Evolutionary conservation across 768 basidiomycete species (phyloP), one percentile per base, ranked within the genome.

Genomic region (Filobasidium wieringae): DNA sequence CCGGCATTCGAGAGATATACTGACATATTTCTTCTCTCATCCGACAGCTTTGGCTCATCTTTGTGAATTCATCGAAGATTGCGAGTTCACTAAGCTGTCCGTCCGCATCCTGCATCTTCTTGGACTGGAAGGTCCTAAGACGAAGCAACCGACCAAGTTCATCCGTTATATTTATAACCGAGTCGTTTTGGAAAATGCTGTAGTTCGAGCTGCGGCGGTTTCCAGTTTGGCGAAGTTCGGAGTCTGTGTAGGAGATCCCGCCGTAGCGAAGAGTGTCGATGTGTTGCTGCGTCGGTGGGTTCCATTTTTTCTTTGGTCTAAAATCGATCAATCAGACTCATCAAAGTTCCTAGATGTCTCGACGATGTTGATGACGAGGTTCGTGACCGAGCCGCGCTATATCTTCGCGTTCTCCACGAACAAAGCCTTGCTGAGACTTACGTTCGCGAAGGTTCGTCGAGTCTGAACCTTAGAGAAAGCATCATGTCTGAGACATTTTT

Each of bases 81-180:
- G 95, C 80, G 95, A 99, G 73, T 99, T 97, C 71, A 96, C 93
- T 31, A 99, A 97, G 75, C 83, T 99, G 51, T 95, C 91, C 30
- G 95, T 99, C 62, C 87, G 93, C 47, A 89, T 99, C 66, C 80
- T 99, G 26, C 88, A 99, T 70, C 77, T 99, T 34, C 83, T 99
- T 47, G 95, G 95, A 32, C 80, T 91, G 58, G 95, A 99, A 76
- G 95, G 93, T 9, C 93, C 95, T 31, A 88, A 88, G 71, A 85
- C 92, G 29, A 84, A 86, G n/a, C 87, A 95, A 73, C 95, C 95
- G 11, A 85, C 89, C 52, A 97, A 96, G 76, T 99, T 93, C 72
- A 99, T 99, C 71, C 87, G 95, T 41, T 97, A 92, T 79, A 99
- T 99, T 70, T 99, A 99, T 77, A 99, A 99, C 76, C 90, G 95